Conservation (phyloP, 1,139 yeast genomes). For the Magnusiomyces suaveolens region DNA sequence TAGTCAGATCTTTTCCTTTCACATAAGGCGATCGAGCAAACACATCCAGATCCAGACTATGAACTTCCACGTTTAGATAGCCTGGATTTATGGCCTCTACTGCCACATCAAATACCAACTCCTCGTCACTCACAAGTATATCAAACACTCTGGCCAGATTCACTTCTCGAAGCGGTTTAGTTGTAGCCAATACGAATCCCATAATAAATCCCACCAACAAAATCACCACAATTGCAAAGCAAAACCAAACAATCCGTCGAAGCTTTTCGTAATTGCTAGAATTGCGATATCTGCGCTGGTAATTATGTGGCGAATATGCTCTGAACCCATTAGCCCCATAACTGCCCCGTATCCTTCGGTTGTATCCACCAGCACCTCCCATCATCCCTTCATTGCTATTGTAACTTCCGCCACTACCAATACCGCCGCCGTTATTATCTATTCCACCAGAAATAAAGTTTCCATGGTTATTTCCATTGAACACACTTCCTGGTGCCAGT, state of each 20-base stretch:
- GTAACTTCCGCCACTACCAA: not conserved
- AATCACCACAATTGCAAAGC: constrained; percentile 23
- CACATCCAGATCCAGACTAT: constrained; percentile 66
- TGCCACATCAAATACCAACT: constrained; percentile 66
- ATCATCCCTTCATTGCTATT: not conserved
- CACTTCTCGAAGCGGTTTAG: constrained; percentile 69
- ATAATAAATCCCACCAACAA: constrained; percentile 53
- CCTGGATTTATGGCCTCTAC: constrained; percentile 86
- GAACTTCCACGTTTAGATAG: constrained; percentile 55
- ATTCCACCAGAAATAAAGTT: not conserved
- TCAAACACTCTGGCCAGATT: constrained; percentile 53
- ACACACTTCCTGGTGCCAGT: constrained; percentile 3
- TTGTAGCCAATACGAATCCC: constrained; percentile 80
- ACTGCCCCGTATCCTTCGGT: constrained; percentile 7
- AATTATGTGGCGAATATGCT: constrained; percentile 30
- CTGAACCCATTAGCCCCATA: constrained; percentile 10
- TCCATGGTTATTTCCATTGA: not conserved
- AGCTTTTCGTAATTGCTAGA: constrained; percentile 21
- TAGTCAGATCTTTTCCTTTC: no score
- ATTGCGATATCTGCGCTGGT: constrained; percentile 20
- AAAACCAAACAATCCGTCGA: constrained; percentile 27
- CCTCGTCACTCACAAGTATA: constrained; percentile 74
- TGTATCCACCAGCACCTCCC: not conserved
- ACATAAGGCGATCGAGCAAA: constrained; percentile 72
- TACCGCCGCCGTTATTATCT: not conserved